Evolutionary conservation across 1,139 yeast genomes (phyloP), one percentile per base, ranked within the genome.

Genomic region (Diutina neorugosa): DNA sequence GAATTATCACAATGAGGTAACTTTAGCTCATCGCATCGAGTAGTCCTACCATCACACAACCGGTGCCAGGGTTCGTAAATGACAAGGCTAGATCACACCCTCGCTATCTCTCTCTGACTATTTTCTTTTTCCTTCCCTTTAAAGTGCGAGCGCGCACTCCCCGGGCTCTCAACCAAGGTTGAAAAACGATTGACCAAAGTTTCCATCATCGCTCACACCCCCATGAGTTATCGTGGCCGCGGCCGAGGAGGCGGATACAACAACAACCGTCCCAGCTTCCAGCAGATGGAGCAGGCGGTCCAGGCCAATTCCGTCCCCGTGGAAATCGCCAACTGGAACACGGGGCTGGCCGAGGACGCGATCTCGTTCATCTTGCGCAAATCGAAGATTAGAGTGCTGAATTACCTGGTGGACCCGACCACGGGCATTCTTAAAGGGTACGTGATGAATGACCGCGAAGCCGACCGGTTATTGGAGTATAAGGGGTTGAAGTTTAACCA

Each of bases 401-500:
- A 84, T 62, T 64, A 72, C 53, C 59, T 60, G 11, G 73, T 74
- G 12, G 81, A 78, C 55, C 64, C 65, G 5, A 57, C 59, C 11
- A 67, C 75, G 3, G 79, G 80, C 0, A 73, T 81, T 0, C 65
- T 86, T 43, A 71, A 74, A 49, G 96, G 87, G 0, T 75, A 72
- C 47, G 93, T 86, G 19, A 71, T 70, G 52, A 68, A 67, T 21
- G 70, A 70, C 44, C 66, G 69, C 43, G 90, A 87, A 18, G 90
- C 88, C 0, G 73, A 77, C 40, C 76, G 74, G 7, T 68, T 89
- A 55, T 65, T 71, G 53, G 78, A 76, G 54, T 84, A 86, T 80
- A 74, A 78, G 40, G 97, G 96, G 6, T 83, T 86, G 52, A 75
- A 83, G 57, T 90, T 88, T 72, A 96, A 96, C 0, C 94, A 95